Percentiles rank a stretch among this genome's conserved stretches.
Conservation (phyloP, 1,284 basidiomycete genomes). For the Boletus smithii region DNA sequence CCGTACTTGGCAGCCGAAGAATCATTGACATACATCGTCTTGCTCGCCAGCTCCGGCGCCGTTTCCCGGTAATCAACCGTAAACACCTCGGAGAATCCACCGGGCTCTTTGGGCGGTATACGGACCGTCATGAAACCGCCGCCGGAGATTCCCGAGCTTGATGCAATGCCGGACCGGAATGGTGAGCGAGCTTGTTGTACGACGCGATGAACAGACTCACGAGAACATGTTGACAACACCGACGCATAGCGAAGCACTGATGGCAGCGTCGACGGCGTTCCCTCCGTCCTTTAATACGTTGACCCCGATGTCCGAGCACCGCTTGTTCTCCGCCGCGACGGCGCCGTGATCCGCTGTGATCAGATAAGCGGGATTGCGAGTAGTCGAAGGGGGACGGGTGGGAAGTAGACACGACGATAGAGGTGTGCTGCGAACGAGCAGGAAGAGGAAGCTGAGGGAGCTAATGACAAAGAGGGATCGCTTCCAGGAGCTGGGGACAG, state of each 20-base stretch:
- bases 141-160: conserved; percentile 81
- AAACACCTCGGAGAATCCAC: conserved; percentile 56
- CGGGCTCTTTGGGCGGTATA: conserved; percentile 53
- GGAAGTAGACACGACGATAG: not conserved
- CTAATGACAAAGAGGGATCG: conserved; percentile 11
- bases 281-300: conserved; percentile 77
- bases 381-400: conserved; percentile 9
- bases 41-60: conserved; percentile 68
- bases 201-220: conserved; percentile 38
- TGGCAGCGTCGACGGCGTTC: conserved; percentile 86
- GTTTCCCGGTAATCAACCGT: conserved; percentile 89
- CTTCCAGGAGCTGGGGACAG: conserved; percentile 11
- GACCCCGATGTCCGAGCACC: conserved; percentile 84
- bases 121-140: conserved; percentile 92
- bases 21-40: conserved; percentile 68
- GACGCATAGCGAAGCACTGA: conserved; percentile 78
- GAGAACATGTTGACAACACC: conserved; percentile 91
- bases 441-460: conserved; percentile 17
- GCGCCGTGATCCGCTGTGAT: conserved; percentile 74
- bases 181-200: too few relatives aligned
- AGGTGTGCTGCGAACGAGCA: conserved; percentile 10
- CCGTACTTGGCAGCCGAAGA: conserved; percentile 60
- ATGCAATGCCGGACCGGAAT: too few relatives aligned
- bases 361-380: conserved; percentile 70
- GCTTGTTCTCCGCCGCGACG: conserved; percentile 81